Percentiles rank a stretch among this genome's conserved stretches.
Evolutionary conservation across 495 filamentous ascomycete genomes (phyloP).

Genomic region (Aspergillus cristatus): DNA sequence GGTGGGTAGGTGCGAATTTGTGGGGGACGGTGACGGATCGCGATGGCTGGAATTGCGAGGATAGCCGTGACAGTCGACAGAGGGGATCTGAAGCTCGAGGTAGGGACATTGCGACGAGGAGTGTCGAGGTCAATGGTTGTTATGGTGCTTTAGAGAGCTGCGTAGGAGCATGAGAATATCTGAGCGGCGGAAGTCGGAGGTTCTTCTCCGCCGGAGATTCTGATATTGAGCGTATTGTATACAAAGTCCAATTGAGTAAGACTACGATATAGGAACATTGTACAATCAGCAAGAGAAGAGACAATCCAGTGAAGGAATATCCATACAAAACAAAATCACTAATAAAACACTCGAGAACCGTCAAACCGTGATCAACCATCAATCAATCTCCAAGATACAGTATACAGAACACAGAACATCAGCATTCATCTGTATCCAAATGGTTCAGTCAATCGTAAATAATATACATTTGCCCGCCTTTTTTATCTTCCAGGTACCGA

Average conservation of each 20-base stretch:
- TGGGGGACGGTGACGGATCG: no score
- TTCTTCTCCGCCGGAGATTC: not conserved
- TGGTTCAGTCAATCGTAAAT: slow-evolving; percentile 31
- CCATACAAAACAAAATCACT: not conserved
- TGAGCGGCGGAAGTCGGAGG: no score
- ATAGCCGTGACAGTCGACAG: not conserved
- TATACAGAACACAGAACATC: not conserved
- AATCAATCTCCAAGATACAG: not conserved
- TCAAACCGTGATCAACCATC: slow-evolving; percentile 2
- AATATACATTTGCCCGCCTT: slow-evolving; percentile 37
- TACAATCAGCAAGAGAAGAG: not conserved
- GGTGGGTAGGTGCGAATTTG: not conserved
- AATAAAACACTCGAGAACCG: not conserved
- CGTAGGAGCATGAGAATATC: no score
- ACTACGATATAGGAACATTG: no score
- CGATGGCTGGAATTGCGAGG: not conserved
- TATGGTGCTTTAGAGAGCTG: no score
- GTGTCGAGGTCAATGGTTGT: slow-evolving; percentile 3
- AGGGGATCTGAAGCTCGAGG: slow-evolving; percentile 3
- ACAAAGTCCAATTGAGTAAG: no score
- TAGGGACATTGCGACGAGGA: slow-evolving; percentile 6
- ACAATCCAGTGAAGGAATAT: slow-evolving; percentile 7
- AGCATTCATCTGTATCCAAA: slow-evolving; percentile 21
- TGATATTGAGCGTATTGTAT: no score
- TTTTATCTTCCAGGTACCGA: slow-evolving; percentile 13